phyloP scores from a whole-genome alignment of 1,139 yeast species.

The Candida gigantensis region DNA sequence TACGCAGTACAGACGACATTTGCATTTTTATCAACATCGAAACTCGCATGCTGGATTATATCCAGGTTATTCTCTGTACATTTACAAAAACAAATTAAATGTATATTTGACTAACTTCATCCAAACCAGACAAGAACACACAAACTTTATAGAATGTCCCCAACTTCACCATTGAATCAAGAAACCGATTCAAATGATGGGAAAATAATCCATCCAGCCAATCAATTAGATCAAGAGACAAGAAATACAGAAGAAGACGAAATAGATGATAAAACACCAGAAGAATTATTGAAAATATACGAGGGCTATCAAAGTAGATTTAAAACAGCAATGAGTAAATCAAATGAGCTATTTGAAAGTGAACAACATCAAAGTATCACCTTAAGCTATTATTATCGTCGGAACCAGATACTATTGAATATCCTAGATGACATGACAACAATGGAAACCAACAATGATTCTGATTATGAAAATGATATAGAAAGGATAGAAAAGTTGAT shows the following conservation, averaged over 20 bases:
- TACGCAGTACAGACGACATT: no score
- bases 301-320: conserved; percentile 30
- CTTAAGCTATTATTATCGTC: conserved; percentile 34
- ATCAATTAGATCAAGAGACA: no score
- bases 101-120: no score
- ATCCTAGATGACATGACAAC: conserved; percentile 22
- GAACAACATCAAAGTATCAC: conserved; percentile 40
- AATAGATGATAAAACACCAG: conserved; percentile 6
- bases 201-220: no score
- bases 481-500: conserved; percentile 26
- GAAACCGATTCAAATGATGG: no score
- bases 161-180: no score
- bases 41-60: no score
- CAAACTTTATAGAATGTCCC: no score
- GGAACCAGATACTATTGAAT: conserved; percentile 41
- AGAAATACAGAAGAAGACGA: not conserved
- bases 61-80: no score
- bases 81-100: no score
- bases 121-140: no score
- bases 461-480: conserved; percentile 11
- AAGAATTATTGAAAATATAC: conserved; percentile 26
- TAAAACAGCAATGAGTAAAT: conserved; percentile 23
- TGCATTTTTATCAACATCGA: no score
- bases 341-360: conserved; percentile 28
- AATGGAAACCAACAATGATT: conserved; percentile 6